Base-by-base conservation (phyloP, 2,329 filamentous ascomycete genomes). In the Lojkania enalia region DNA sequence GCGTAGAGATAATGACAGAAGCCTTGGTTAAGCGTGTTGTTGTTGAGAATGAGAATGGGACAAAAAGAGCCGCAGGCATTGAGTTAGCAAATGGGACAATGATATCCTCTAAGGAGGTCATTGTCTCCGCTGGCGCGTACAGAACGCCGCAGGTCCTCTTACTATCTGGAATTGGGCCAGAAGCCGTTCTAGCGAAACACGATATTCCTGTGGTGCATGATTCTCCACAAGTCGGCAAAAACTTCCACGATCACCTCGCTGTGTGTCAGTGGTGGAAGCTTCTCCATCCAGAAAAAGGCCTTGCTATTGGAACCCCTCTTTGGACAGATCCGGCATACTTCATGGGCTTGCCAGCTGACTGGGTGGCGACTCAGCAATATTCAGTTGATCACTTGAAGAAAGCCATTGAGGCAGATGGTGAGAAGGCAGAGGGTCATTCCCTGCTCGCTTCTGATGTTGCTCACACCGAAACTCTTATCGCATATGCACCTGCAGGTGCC, bases 131-230 rank as follows among this genome's bases (percentile, higher is more conserved):
- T 2, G 52, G 55, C 20, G 42, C 55, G 15, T 71, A 71, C 40
- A 64, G 66, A 33, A 71, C 67, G 1, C 73, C 71, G 0, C 71
- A 75, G 42, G 43, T 64, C 1, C 51, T 61, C 52, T 64, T 69
- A 55, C 55, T 72, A 1, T 71, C 67, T 4, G 71, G 70, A 4
- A 61, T 72, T 27, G 70, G 71, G 3, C 59, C 57, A 1, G 27
- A 14, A 3, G 39, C 39, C 0, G 35, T 54, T 7, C 55, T 66
- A 2, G 2, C 33, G 2, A 37, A 49, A 9, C 46, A 53, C 27
- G 40, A 37, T n/a, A 62, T 66, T 27, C 23, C 48, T 1, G 23
- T 51, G 5, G 20, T 54, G 1, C 16, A 49, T 5, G 51, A 60
- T 27, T 7, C 7, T 27, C 9, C 14, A 6, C 47, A 37, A 1